phyloP scores from a whole-genome alignment of 208 protist genomes.

The Kentomonas sorsogonicus region DNA sequence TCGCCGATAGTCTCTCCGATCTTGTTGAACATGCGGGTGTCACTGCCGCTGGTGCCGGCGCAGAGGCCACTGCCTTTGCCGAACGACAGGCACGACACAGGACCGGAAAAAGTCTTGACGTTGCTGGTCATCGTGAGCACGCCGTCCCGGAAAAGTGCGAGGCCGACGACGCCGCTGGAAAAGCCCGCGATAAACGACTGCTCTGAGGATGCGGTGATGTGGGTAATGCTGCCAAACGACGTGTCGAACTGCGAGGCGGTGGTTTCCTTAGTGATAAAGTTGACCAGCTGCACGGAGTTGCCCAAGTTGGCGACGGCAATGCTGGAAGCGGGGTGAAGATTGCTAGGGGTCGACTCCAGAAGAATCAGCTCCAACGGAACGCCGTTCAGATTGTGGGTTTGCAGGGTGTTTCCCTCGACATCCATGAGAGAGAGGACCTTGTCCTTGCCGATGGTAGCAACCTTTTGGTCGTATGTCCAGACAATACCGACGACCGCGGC shows the following conservation, averaged over 20 bases:
- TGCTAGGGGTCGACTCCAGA: conserved; percentile 23
- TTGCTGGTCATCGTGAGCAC: conserved; percentile 33
- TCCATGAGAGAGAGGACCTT: conserved; percentile 80
- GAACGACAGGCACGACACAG: conserved; percentile 35
- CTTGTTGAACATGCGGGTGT: conserved; percentile 46
- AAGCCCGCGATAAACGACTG: conserved; percentile 52
- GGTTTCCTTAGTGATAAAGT: conserved; percentile 37
- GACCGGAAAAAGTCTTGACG: conserved; percentile 23
- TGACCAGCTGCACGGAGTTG: conserved; percentile 40
- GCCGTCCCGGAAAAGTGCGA: conserved; percentile 29
- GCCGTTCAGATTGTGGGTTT: conserved; percentile 36
- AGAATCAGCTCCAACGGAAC: conserved; percentile 58
- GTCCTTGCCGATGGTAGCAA: conserved; percentile 85
- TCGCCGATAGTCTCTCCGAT: conserved; percentile 52
- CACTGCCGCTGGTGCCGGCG: conserved; percentile 38
- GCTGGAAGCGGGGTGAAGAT: conserved; percentile 9
- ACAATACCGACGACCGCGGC: conserved; percentile 83
- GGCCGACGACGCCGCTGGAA: conserved; percentile 45
- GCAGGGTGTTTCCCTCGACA: conserved; percentile 67
- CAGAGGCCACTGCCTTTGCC: conserved; percentile 41
- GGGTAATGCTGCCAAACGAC: conserved; percentile 64
- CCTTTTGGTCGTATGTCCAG: conserved; percentile 75
- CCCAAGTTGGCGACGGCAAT: conserved; percentile 64
- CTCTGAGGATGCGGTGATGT: conserved; percentile 21
- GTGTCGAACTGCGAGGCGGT: conserved; percentile 64